These are phyloP conservation scores for Gossypium gossypioides DNA, from an alignment of 441 rosid genomes.

Conservation along the genomic window DNA sequence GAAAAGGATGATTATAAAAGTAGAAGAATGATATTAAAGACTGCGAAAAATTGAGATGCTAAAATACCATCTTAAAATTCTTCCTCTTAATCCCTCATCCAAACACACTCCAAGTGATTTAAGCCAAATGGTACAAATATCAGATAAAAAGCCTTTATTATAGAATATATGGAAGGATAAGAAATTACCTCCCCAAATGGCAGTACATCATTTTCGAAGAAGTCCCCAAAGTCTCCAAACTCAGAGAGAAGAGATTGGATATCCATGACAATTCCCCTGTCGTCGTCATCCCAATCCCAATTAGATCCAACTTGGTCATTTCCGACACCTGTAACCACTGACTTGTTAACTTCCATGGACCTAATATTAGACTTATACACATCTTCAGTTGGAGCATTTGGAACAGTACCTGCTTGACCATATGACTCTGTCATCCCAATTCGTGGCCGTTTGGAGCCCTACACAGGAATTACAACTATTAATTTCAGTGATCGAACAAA, in stretches of 20 bases:
- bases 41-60: neutral
- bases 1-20: neutral
- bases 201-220: conserved; percentile 83
- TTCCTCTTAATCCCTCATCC: neutral
- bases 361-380: conserved; percentile 47
- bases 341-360: conserved; percentile 49
- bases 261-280: conserved; percentile 79
- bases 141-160: neutral
- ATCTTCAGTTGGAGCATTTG: conserved; percentile 44
- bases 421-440: conserved; percentile 54
- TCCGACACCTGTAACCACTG: conserved; percentile 56
- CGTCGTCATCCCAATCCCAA: conserved; percentile 96
- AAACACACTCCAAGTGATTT: neutral
- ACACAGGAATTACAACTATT: conserved; percentile 24
- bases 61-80: neutral
- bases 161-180: conserved; percentile 3
- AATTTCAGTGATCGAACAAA: neutral
- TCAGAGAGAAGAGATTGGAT: conserved; percentile 97
- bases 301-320: conserved; percentile 66
- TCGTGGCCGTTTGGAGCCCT: conserved; percentile 90
- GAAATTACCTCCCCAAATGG: conserved; percentile 97
- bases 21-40: neutral
- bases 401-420: conserved; percentile 54
- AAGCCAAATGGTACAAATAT: neutral
- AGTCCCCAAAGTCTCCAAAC: conserved; percentile 98